Conservation (phyloP, 2,329 filamentous ascomycete species). For the Aspergillus hortae region DNA sequence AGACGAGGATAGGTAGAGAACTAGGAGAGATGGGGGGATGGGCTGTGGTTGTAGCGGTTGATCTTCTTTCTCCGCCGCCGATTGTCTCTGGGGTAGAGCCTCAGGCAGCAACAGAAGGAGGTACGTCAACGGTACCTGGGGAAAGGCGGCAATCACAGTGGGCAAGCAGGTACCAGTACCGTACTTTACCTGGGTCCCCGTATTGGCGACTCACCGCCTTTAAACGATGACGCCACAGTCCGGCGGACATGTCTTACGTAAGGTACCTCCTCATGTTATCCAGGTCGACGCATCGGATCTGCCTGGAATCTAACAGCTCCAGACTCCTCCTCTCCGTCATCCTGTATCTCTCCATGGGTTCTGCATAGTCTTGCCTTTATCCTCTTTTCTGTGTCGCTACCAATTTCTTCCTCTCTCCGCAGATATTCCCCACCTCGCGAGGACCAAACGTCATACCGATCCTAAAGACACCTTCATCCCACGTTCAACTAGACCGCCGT, state of each 20-base stretch:
- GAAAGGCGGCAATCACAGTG: not conserved
- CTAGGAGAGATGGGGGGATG: not conserved
- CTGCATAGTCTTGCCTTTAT: not conserved
- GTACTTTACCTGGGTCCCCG: not conserved
- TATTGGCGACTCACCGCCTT: not conserved
- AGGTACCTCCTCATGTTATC: not conserved
- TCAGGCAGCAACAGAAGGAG: not conserved
- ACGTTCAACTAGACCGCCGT: conserved; percentile 3
- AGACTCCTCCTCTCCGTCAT: not conserved
- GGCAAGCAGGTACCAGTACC: not conserved
- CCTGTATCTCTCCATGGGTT: not conserved
- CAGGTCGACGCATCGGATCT: not conserved
- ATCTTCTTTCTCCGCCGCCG: no score
- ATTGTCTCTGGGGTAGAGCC: not conserved
- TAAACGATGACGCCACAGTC: not conserved
- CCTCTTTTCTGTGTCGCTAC: not conserved
- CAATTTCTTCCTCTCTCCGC: not conserved
- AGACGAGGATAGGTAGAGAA: no score
- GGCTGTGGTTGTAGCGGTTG: not conserved
- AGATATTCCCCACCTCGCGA: not conserved
- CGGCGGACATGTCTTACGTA: not conserved
- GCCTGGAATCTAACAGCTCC: not conserved
- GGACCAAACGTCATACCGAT: conserved; percentile 20
- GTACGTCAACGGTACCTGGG: not conserved
- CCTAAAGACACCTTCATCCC: conserved; percentile 6